phyloP scores from a whole-genome alignment of 192 early-diverging fungal species.

The Coemansia sp. region DNA sequence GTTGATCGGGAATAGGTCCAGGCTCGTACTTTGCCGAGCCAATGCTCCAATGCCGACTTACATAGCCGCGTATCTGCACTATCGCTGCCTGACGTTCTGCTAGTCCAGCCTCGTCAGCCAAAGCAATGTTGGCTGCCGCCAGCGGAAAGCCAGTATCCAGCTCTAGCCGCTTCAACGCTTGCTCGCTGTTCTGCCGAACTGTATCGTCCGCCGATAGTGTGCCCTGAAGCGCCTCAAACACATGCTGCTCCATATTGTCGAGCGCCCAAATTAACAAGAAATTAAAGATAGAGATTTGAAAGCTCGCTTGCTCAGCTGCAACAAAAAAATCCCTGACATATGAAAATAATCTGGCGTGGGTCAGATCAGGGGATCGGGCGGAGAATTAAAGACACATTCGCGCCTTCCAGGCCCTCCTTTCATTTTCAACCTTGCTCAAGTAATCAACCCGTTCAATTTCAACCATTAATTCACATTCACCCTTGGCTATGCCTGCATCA shows the following conservation, averaged over 20 bases:
- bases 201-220: slow-evolving; percentile 66
- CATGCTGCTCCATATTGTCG: slow-evolving; percentile 66
- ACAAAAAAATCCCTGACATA: too few species aligned
- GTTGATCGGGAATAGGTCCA: slow-evolving; percentile 45
- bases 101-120: slow-evolving; percentile 59
- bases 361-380: too few species aligned
- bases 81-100: slow-evolving; percentile 69
- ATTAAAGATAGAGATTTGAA: not conserved
- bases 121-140: slow-evolving; percentile 62
- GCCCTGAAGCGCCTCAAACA: slow-evolving; percentile 68
- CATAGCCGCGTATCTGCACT: slow-evolving; percentile 70
- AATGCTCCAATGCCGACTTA: slow-evolving; percentile 71
- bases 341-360: too few species aligned
- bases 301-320: too few species aligned
- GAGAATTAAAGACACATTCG: too few species aligned
- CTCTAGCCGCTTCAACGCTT: slow-evolving; percentile 63
- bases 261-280: not conserved
- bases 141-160: slow-evolving; percentile 60
- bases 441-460: too few species aligned
- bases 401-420: too few species aligned
- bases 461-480: too few species aligned
- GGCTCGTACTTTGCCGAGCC: slow-evolving; percentile 55
- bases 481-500: not conserved
- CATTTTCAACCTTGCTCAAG: too few species aligned
- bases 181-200: slow-evolving; percentile 65